These are phyloP conservation scores for Fusarium keratoplasticum DNA, from an alignment of 2,329 filamentous ascomycete species.

Conservation along the genomic window DNA sequence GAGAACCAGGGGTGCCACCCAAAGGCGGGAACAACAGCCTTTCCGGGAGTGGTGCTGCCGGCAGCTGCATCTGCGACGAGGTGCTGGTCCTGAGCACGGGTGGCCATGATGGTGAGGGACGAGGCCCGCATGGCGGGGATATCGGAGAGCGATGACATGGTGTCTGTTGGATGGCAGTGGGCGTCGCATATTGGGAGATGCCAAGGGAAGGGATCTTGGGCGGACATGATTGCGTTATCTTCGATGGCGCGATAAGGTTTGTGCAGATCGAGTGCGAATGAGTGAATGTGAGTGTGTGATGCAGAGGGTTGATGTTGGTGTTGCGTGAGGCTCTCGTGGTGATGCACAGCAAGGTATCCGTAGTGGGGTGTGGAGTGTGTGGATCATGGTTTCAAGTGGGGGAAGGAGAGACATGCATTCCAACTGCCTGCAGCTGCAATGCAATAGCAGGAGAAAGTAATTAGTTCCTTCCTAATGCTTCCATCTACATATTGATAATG, in stretches of 20 bases:
- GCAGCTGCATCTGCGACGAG: constrained; percentile 73
- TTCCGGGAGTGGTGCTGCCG: constrained; percentile 58
- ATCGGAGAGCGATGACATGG: constrained; percentile 68
- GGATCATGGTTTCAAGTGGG: background rate
- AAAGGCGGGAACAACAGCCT: constrained; percentile 73
- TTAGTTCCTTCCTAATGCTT: background rate
- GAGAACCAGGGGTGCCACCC: constrained; percentile 93
- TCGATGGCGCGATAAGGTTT: background rate
- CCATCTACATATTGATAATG: background rate
- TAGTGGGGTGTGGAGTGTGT: background rate
- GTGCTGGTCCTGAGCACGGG: constrained; percentile 78
- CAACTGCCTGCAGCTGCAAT: background rate
- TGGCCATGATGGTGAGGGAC: constrained; percentile 80
- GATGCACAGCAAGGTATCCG: background rate
- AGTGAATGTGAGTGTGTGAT: background rate
- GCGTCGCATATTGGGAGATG: constrained; percentile 79
- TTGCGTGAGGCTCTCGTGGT: constrained; percentile 6
- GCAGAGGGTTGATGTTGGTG: background rate
- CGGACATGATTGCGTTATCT: constrained; percentile 13
- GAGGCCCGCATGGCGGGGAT: constrained; percentile 75
- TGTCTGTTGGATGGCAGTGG: constrained; percentile 88
- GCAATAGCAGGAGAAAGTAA: background rate
- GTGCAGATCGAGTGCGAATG: background rate
- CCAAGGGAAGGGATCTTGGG: constrained; percentile 69
- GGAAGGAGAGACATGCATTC: background rate